Base-by-base conservation (phyloP, 352 stramenopile species). In the Albugo candida region DNA sequence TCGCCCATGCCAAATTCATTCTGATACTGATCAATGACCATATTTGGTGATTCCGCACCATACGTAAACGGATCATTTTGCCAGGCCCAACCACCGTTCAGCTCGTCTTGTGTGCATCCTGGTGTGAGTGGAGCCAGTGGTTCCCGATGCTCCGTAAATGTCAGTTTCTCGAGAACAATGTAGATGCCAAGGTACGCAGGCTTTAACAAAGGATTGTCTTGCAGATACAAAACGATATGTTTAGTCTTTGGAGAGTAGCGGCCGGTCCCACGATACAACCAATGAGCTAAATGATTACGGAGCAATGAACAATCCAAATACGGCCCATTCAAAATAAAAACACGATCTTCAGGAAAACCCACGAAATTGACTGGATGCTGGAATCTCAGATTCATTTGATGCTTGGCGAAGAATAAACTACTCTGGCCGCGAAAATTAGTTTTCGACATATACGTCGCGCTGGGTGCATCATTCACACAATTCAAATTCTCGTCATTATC, bases 211-310 rank as follows among this genome's bases (percentile, higher is more conserved):
- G 65, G 41, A 11, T 36, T 11, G 31, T 79, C 59, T 31, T 59
- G 58, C 42, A 78, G 60, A 45, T 75, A 83, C 11, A 83, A 52
- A 5, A 70, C 68, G 31, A 76, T 44, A 44, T 78, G 71, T 16
- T 61, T 58, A 1, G 66, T 74, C 2, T 66, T 65, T 0, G 71
- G 68, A 1, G 64, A 78, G 54, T 80, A 81, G 3, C 71, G 62
- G 13, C 63, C 60, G n/a, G 71, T 81, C 16, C 54, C 49, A 12
- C 71, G 71, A 31, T 67, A 83, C 52, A 83, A 53, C 67, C 66
- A 78, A 34, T 83, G 71, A 18, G 71, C 71, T 10, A 83, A 49
- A 43, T 83, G 71, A 50, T 83, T 83, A 13, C 68, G 62, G 36
- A 83, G 58, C 24, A 83, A 54, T 31, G 60, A 80, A 14, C 54